These are phyloP conservation scores for Casaregolazyma lundiana DNA, from an alignment of 1,139 yeast genomes.

Conservation along the genomic window DNA sequence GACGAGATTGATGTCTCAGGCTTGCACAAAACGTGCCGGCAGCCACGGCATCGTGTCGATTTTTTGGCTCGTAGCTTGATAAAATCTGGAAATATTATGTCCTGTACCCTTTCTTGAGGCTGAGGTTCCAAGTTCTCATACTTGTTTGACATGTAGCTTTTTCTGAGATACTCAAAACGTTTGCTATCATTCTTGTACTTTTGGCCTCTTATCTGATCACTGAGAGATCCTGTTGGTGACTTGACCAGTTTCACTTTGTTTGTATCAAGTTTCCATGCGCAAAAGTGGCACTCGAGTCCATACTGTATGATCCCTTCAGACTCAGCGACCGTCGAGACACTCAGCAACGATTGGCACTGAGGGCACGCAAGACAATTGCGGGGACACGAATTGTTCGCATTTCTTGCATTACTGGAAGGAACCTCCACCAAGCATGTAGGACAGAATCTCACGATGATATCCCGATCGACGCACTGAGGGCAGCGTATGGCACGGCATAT, in stretches of 20 bases:
- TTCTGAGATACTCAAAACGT: conserved; percentile 3
- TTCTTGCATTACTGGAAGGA: conserved; percentile 23
- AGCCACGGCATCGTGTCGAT: conserved; percentile 28
- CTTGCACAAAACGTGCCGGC: conserved; percentile 26
- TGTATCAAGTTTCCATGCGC: conserved; percentile 21
- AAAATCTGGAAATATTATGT: conserved; percentile 20
- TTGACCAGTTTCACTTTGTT: conserved; percentile 12
- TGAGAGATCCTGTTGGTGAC: conserved; percentile 13
- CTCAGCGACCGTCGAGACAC: conserved; percentile 13
- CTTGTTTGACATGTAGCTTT: conserved; percentile 1
- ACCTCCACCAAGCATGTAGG: conserved; percentile 29
- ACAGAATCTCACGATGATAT: conserved; percentile 26
- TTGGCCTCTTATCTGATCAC: conserved; percentile 15
- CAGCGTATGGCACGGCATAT: conserved; percentile 25
- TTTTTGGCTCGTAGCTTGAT: conserved; percentile 25
- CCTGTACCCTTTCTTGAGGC: not conserved
- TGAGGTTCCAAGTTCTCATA: not conserved
- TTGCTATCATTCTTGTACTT: not conserved
- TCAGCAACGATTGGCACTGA: conserved; percentile 15
- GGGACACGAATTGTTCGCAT: conserved; percentile 23
- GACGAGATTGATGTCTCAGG: conserved; percentile 30
- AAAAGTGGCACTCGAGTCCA: conserved; percentile 22
- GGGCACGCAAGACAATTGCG: conserved; percentile 30
- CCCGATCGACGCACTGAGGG: conserved; percentile 26
- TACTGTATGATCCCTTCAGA: conserved; percentile 12